Percentiles rank a stretch among this genome's conserved stretches.
These are phyloP conservation scores for Mucor sp. DNA, from an alignment of 371 early-diverging fungal genomes.

Conservation along the genomic window DNA sequence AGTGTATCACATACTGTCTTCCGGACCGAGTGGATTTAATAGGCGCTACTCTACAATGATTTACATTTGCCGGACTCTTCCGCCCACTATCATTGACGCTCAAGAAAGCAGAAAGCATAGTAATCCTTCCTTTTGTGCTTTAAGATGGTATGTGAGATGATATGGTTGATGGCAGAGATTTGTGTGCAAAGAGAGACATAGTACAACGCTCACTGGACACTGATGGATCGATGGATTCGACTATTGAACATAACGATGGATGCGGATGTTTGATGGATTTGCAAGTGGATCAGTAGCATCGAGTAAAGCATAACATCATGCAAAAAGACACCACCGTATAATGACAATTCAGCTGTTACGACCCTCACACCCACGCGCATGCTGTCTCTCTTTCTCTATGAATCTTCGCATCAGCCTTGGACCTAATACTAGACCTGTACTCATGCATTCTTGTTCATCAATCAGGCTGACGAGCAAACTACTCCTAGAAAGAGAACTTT, in stretches of 20 bases:
- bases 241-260: background rate
- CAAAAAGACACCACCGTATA: background rate
- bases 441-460: slow-evolving; percentile 1
- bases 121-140: slow-evolving; percentile 18
- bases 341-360: background rate
- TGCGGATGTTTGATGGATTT: background rate
- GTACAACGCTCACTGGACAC: background rate
- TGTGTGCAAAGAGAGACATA: background rate
- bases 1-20: background rate
- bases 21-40: background rate
- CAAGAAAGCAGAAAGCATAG: slow-evolving; percentile 11
- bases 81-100: slow-evolving; percentile 2
- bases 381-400: background rate
- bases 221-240: background rate
- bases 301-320: background rate
- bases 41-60: background rate
- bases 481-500: slow-evolving; percentile 87
- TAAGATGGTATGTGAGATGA: slow-evolving; percentile 15
- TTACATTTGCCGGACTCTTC: slow-evolving; percentile 1
- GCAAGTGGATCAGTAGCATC: too few relatives aligned
- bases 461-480: slow-evolving; percentile 54
- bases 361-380: background rate
- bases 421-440: background rate
- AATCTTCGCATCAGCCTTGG: background rate
- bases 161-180: background rate